A percentile compares a stretch with the other conserved stretches of the same genome.
phyloP scores from a whole-genome alignment of 2,329 filamentous ascomycete species.

The Westerdykella ornata region DNA sequence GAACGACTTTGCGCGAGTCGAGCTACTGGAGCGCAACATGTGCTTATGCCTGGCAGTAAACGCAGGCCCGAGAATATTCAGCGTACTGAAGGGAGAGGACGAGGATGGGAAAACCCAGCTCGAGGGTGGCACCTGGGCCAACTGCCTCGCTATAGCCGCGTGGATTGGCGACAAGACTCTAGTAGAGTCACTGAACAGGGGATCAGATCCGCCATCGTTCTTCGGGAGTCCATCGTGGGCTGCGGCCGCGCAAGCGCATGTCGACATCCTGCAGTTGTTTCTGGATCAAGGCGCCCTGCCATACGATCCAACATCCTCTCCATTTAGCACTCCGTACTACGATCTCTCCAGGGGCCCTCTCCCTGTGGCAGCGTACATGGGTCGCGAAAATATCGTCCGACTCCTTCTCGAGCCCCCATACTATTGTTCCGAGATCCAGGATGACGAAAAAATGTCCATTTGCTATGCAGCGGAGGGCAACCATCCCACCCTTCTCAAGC shows the following conservation, averaged over 20 bases:
- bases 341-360: not conserved
- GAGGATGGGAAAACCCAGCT: not conserved
- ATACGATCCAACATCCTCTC: not conserved
- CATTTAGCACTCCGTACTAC: not conserved
- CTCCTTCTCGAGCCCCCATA: not conserved
- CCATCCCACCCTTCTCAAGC: not conserved
- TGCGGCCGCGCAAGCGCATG: conserved; percentile 2
- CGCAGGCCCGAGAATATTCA: no score
- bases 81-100: not conserved
- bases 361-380: not conserved
- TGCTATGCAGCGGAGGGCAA: not conserved
- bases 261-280: conserved; percentile 1
- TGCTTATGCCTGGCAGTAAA: conserved; percentile 1
- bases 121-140: not conserved
- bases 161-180: conserved; percentile 2
- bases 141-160: conserved; percentile 1
- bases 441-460: not conserved
- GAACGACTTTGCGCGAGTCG: not conserved
- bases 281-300: conserved; percentile 1
- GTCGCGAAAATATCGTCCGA: not conserved
- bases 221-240: conserved; percentile 3
- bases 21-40: not conserved
- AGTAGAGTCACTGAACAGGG: conserved; percentile 1
- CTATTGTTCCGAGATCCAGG: not conserved
- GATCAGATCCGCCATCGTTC: conserved; percentile 1